Evolutionary conservation across 352 stramenopile species (phyloP).

Genomic region (Globisporangium echinulatum): DNA sequence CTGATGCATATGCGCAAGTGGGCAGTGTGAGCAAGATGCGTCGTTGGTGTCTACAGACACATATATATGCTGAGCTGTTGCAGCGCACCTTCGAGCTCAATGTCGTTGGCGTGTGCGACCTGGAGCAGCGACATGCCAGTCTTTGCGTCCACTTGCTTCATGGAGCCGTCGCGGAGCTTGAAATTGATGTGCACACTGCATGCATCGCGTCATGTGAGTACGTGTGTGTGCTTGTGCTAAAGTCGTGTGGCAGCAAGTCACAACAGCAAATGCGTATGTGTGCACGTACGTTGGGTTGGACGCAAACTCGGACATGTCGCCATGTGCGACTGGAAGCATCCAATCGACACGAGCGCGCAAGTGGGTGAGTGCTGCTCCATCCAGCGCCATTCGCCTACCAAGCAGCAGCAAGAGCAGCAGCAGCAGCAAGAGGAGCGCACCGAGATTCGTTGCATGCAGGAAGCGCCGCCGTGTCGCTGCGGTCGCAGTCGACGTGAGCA

Average conservation of each 20-base stretch:
- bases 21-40: no score
- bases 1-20: slow-evolving; percentile 22
- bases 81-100: slow-evolving; percentile 88
- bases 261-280: slow-evolving; percentile 1
- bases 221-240: neutral
- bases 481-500: neutral
- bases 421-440: slow-evolving; percentile 12
- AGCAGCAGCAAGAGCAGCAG: neutral
- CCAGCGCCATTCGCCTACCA: no score
- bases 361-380: no score
- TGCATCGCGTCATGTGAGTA: neutral
- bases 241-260: neutral
- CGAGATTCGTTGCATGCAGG: slow-evolving; percentile 37
- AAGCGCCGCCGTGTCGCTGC: slow-evolving; percentile 1
- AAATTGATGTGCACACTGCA: slow-evolving; percentile 76
- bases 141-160: slow-evolving; percentile 62
- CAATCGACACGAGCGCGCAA: no score
- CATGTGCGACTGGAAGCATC: slow-evolving; percentile 28
- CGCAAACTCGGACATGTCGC: slow-evolving; percentile 52
- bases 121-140: slow-evolving; percentile 86
- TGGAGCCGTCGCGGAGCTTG: slow-evolving; percentile 47
- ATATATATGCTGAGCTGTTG: no score
- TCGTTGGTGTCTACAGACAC: neutral
- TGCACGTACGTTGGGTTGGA: slow-evolving; percentile 50
- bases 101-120: slow-evolving; percentile 90